Conservation (phyloP, 2,329 filamentous ascomycete species). For the Chaetothyriales sp. region DNA sequence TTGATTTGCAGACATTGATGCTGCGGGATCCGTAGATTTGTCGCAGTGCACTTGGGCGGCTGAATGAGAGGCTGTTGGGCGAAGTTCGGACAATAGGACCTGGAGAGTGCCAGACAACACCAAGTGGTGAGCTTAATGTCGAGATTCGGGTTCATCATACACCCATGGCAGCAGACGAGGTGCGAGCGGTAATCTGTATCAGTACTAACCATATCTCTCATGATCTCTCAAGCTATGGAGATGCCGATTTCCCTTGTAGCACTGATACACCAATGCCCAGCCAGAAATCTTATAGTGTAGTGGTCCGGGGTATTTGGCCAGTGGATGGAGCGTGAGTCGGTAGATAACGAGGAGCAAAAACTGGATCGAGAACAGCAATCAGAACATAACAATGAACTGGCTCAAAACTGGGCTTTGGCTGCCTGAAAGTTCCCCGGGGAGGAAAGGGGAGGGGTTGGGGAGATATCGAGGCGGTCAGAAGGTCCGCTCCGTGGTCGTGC, state of each 20-base stretch:
- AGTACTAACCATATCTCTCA: constrained; percentile 21
- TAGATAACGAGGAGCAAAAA: constrained; percentile 4
- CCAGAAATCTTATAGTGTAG: constrained; percentile 25
- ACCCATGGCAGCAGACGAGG: too few relatives aligned
- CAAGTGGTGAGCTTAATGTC: background rate
- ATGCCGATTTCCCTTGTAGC: constrained; percentile 16
- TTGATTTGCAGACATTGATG: constrained; percentile 21
- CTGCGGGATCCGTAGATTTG: constrained; percentile 26
- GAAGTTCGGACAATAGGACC: constrained; percentile 18
- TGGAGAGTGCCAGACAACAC: constrained; percentile 18
- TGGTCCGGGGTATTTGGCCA: constrained; percentile 51
- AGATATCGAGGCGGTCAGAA: background rate
- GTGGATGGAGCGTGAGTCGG: constrained; percentile 33
- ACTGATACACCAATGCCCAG: constrained; percentile 6
- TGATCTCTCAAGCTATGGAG: constrained; percentile 20
- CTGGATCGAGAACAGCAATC: background rate
- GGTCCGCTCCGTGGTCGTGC: too few relatives aligned
- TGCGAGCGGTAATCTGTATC: background rate
- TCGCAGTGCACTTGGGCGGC: constrained; percentile 24
- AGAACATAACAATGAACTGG: background rate
- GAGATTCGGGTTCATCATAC: constrained; percentile 1
- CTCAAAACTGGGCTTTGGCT: background rate
- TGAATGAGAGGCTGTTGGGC: constrained; percentile 17
- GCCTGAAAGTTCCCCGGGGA: background rate
- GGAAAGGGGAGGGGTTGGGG: too few relatives aligned